Percentiles rank a stretch among this genome's conserved stretches.
Conservation (phyloP, 2,329 filamentous ascomycete genomes). For the Xylaria sp. region DNA sequence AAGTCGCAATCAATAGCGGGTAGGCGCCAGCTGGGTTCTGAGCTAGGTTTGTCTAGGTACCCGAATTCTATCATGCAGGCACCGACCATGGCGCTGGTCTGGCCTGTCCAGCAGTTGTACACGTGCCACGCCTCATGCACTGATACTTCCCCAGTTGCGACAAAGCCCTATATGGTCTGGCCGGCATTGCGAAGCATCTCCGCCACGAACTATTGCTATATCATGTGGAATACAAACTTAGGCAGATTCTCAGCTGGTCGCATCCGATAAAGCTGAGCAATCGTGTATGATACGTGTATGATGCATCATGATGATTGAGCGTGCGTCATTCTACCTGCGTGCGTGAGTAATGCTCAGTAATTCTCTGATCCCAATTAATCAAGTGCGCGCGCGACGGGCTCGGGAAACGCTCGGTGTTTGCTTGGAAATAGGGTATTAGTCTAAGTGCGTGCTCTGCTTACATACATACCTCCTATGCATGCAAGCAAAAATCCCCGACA, state of each 20-base stretch:
- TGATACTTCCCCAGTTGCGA: background rate
- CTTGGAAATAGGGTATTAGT: slow-evolving; percentile 17
- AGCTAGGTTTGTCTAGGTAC: slow-evolving; percentile 6
- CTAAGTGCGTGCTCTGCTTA: slow-evolving; percentile 13
- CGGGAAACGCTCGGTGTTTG: slow-evolving; percentile 28
- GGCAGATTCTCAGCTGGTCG: background rate
- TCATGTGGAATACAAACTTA: background rate
- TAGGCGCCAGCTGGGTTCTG: background rate
- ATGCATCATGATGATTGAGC: slow-evolving; percentile 7
- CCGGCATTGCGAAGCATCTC: slow-evolving; percentile 1
- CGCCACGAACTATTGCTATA: background rate
- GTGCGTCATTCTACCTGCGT: background rate
- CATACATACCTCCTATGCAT: background rate
- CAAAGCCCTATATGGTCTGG: slow-evolving; percentile 1
- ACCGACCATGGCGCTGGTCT: slow-evolving; percentile 23
- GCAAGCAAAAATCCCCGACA: slow-evolving; percentile 12
- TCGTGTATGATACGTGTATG: slow-evolving; percentile 9
- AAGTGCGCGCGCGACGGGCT: background rate
- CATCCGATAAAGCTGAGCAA: slow-evolving; percentile 21
- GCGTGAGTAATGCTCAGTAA: slow-evolving; percentile 32
- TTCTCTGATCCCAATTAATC: slow-evolving; percentile 9
- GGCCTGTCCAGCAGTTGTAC: background rate
- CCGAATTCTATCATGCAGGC: slow-evolving; percentile 20
- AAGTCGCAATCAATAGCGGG: slow-evolving; percentile 3
- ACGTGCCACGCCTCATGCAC: background rate